Percentiles rank a stretch among this genome's conserved stretches.
phyloP scores from a whole-genome alignment of 345 rosid species.

The Populus simonii region DNA sequence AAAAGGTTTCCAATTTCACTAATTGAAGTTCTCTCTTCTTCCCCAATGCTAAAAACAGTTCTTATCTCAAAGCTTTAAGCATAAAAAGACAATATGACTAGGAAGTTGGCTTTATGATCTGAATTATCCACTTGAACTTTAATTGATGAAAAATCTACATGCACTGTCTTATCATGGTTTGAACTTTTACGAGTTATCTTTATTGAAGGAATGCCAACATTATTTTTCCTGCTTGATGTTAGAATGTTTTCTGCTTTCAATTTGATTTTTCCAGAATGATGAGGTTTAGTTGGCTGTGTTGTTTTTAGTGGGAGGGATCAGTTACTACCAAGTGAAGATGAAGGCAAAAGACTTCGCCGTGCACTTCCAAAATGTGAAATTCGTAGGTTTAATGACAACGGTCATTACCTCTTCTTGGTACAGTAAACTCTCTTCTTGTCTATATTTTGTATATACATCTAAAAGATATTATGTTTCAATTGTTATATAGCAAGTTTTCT shows the following conservation, averaged over 20 bases:
- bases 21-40: background rate
- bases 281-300: background rate
- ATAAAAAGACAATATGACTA: too few relatives aligned
- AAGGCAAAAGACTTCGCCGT: conserved; percentile 49
- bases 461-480: background rate
- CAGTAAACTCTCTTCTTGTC: conserved; percentile 18
- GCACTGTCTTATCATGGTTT: background rate
- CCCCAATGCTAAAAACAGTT: too few relatives aligned
- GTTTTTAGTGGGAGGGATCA: conserved; percentile 68
- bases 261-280: conserved; percentile 6
- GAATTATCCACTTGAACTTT: too few relatives aligned
- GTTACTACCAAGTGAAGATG: conserved; percentile 57
- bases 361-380: conserved; percentile 44
- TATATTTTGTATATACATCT: background rate
- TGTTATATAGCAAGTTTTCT: background rate
- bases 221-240: background rate
- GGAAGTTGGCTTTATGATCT: too few relatives aligned
- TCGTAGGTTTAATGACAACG: conserved; percentile 48
- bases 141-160: background rate
- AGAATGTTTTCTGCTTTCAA: background rate
- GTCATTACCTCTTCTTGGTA: conserved; percentile 78
- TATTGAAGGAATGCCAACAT: background rate
- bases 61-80: too few relatives aligned
- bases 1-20: background rate
- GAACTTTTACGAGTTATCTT: too few relatives aligned